These are phyloP conservation scores for Ettlia oleoabundans DNA, from an alignment of 139 green algal species.

Conservation along the genomic window DNA sequence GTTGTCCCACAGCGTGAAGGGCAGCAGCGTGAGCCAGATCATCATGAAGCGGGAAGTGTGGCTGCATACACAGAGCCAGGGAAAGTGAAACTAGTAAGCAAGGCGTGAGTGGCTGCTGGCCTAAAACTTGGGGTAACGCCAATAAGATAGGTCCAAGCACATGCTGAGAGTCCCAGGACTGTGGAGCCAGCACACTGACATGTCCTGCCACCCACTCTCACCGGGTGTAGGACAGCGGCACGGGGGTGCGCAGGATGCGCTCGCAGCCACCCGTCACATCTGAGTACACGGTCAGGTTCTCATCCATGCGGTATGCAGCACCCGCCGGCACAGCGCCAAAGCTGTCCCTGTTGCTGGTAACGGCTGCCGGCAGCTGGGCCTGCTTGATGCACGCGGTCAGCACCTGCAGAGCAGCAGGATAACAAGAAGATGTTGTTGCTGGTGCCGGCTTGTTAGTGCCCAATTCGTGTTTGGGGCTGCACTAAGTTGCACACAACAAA, in stretches of 20 bases:
- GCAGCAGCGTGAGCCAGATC: conserved; percentile 34
- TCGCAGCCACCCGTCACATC: conserved; percentile 71
- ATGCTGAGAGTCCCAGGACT: too few relatives aligned
- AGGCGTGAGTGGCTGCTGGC: too few relatives aligned
- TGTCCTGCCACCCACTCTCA: too few relatives aligned
- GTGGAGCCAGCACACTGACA: too few relatives aligned
- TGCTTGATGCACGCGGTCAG: conserved; percentile 15
- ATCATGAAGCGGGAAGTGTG: conserved; percentile 37
- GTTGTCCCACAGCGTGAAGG: conserved; percentile 66
- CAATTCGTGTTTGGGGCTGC: neutral
- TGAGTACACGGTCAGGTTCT: conserved; percentile 74
- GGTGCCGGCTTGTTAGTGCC: too few relatives aligned
- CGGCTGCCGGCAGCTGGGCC: conserved; percentile 17
- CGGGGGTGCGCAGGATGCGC: conserved; percentile 80
- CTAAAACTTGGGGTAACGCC: too few relatives aligned
- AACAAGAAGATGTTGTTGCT: neutral
- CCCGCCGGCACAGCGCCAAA: neutral
- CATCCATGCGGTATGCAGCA: conserved; percentile 49
- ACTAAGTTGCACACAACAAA: neutral
- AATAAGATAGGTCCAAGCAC: conserved; percentile 68
- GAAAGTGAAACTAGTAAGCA: too few relatives aligned
- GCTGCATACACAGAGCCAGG: too few relatives aligned
- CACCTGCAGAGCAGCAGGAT: neutral
- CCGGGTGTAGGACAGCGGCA: conserved; percentile 63
- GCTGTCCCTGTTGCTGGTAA: conserved; percentile 16